Evolutionary conservation across 2,329 filamentous ascomycete genomes (phyloP), one percentile per base, ranked within the genome.

Genomic region (Myriosclerotinia duriaeana): DNA sequence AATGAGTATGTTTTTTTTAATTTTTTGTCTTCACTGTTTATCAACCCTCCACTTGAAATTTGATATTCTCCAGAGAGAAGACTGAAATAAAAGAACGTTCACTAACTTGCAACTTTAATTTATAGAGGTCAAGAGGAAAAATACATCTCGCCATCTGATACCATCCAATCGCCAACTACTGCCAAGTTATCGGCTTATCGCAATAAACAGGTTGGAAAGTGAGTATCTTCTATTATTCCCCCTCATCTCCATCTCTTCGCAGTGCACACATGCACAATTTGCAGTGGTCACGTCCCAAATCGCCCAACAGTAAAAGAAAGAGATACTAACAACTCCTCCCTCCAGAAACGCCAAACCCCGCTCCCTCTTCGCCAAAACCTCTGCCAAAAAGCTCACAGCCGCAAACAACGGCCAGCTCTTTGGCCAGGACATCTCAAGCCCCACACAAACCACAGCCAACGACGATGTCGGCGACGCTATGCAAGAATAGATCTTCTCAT

Each of bases 111-210:
- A 65, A 52, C 66, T 46, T 15, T 14, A 14, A 44, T 3, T 22
- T 54, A 40, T 42, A 63, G 59, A 46, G 61, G 62, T 17, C 56
- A 77, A 66, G 69, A 75, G 53, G 71, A 72, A 70, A 71, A 73
- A 50, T 94, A 93, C 79, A 82, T 93, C 77, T 93, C 90, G 22
- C 92, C 92, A 3, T 93, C 90, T n/a, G 92, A 96, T 78, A 88
- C 87, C 79, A 93, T 96, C 81, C 91, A 93, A 88, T 93, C 89
- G 73, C 92, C 92, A 46, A 93, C 91, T 78, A 90, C 89, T 22
- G 89, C 90, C 78, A 95, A 95, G 84, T 85, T 95, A 74, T 89
- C 84, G 70, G 89, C 89, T 52, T 87, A 93, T 78, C 90, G 91
- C 79, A 91, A 86, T 80, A 93, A 92, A 82, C 89, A 92, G 75